Evolutionary conservation across 2,329 filamentous ascomycete genomes (phyloP), one percentile per base, ranked within the genome.

Genomic region (Akanthomyces muscarius): DNA sequence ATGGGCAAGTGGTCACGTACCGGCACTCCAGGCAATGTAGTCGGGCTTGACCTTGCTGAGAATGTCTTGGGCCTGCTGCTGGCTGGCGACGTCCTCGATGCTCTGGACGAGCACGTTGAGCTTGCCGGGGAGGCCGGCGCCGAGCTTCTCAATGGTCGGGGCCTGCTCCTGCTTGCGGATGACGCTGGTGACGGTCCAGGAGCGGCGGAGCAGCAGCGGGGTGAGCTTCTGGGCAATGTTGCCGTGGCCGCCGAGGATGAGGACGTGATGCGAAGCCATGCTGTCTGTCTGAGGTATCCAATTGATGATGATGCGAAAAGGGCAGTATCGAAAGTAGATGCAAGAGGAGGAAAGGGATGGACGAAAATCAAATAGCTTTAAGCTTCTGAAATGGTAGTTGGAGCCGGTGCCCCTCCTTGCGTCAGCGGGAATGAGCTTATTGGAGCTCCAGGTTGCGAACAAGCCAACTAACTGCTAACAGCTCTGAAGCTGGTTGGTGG

Each of bases 221-320:
- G 91, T 95, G 45, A 95, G 82, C 50, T 88, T 77, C 64, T 90
- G 85, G 67, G 90, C 85, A 64, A 95, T 76, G 73, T 92, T 91
- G 77, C 91, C 91, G 78, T 93, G 90, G 70, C 91, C 91, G 70
- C 91, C 91, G 66, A 95, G 84, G 67, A 95, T 76, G 65, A 93
- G 86, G 64, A 93, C 85, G 71, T 85, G 80, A 48, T 72, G 73
- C 47, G 75, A 69, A 11, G 66, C 33, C 74, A 76, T 76, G 48
- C 4, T 52, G 21, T 55, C 30, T n/a, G 41, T 16, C n/a, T 41
- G 8, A 5, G 11, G 14, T 45, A 3, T 18, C 30, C 13, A n/a
- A 23, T 28, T 33, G 38, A 18, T 7, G 25, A 44, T n/a, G 23
- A 36, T 10, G 7, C 10, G 4, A 44, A 30, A 2, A 5, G 23